Base-by-base conservation (phyloP, 208 protist species). In the Crithidia expoeki region DNA sequence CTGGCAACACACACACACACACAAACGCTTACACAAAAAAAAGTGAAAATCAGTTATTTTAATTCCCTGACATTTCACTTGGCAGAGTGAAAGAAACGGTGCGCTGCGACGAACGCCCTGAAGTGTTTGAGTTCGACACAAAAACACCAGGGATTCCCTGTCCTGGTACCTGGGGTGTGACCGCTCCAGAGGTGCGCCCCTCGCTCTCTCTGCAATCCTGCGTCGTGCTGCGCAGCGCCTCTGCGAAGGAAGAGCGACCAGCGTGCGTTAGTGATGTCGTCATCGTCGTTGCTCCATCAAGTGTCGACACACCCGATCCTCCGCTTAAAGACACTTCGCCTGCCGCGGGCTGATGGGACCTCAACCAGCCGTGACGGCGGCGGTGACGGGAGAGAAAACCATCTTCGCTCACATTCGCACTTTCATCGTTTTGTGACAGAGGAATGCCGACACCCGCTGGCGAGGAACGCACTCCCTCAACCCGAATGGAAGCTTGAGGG, bases 11-110 rank as follows among this genome's bases (percentile, higher is more conserved):
- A 9, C 46, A 51, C 46, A 51, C n/a, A 51, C 19, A 21, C 46
- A 51, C n/a, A n/a, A 7, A 55, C 14, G 17, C 25, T 33, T 25
- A 33, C 23, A 25, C 3, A 55, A 55, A 55, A 32, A 32, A 6
- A 25, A 55, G 32, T 32, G 7, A 55, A 7, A 27, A 55, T 0
- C 32, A 58, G 3, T 4, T 14, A 40, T 28, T 9, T 28, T 14
- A 16, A 30, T 28, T 25, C 25, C 30, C 34, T 40, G 30, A 63
- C 27, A 32, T 36, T 12, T 68, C 46, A 9, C 38, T 42, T 34
- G 58, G 66, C 25, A 76, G 38, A 21, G 23, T 56, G n/a, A 76
- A 76, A 25, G 61, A 60, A 0, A 76, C 71, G 7, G 53, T 76
- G 6, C 62, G 60, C 28, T 42, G 50, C 46, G 55, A 63, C 11